These are phyloP conservation scores for Hylodesmum podocarpum DNA, from an alignment of 306 rosid species.

Conservation along the genomic window DNA sequence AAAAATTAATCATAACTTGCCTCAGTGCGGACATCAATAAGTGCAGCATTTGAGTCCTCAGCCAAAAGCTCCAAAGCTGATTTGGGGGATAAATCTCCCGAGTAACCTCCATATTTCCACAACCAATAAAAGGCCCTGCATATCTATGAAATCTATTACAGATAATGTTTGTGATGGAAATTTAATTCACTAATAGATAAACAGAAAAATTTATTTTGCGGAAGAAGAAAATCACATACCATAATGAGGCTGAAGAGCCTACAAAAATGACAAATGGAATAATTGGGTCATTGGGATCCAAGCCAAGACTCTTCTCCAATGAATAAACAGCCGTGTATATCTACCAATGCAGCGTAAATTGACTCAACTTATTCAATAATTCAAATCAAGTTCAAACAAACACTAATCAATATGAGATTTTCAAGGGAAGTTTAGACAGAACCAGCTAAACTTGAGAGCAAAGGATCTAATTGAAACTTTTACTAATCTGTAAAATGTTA, in stretches of 20 bases:
- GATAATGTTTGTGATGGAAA: slow-evolving; percentile 40
- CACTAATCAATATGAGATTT: background rate
- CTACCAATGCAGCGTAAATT: slow-evolving; percentile 43
- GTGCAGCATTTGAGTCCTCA: slow-evolving; percentile 65
- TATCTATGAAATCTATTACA: slow-evolving; percentile 69
- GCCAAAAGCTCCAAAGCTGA: slow-evolving; percentile 69
- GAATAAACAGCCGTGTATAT: slow-evolving; percentile 61
- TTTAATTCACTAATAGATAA: slow-evolving; percentile 17
- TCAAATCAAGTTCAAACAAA: slow-evolving; percentile 12
- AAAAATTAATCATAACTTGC: slow-evolving; percentile 55
- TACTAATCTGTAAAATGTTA: slow-evolving; percentile 21
- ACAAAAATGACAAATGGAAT: slow-evolving; percentile 68
- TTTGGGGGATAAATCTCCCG: slow-evolving; percentile 90
- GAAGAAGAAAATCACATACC: slow-evolving; percentile 62
- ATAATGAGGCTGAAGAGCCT: slow-evolving; percentile 79
- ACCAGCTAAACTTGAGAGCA: slow-evolving; percentile 11
- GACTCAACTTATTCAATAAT: slow-evolving; percentile 21
- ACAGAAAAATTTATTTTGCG: slow-evolving; percentile 29
- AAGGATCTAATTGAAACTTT: slow-evolving; percentile 11
- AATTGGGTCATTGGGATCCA: slow-evolving; percentile 93
- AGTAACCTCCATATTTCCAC: slow-evolving; percentile 76
- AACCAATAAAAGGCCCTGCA: slow-evolving; percentile 90
- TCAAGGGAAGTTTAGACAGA: background rate
- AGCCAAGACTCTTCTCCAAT: slow-evolving; percentile 75
- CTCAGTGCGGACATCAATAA: slow-evolving; percentile 86